A percentile compares a stretch with the other conserved stretches of the same genome.
phyloP scores from a whole-genome alignment of 148 eudicot species.

The Polygonum maritimum region DNA sequence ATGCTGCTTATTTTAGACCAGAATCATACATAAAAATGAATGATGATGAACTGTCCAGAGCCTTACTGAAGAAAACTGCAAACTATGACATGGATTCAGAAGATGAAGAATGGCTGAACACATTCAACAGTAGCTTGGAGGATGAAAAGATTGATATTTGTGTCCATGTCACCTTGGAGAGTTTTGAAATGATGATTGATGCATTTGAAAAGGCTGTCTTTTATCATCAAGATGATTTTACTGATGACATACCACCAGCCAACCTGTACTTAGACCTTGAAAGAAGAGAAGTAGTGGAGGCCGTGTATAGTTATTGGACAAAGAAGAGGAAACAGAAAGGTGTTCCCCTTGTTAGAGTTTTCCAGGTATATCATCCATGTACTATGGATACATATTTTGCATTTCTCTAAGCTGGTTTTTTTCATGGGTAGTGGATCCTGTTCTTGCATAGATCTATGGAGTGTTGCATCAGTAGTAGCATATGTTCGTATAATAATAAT shows the following conservation, averaged over 20 bases:
- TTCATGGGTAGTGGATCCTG: not conserved
- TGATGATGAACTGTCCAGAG: constrained; percentile 72
- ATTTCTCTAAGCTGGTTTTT: not conserved
- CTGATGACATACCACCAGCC: constrained; percentile 35
- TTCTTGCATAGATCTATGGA: not conserved
- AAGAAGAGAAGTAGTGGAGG: constrained; percentile 36
- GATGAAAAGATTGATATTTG: constrained; percentile 14
- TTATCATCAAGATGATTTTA: constrained; percentile 35
- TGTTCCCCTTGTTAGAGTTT: constrained; percentile 43
- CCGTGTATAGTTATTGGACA: constrained; percentile 53
- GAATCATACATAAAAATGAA: constrained; percentile 48
- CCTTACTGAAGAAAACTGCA: constrained; percentile 46
- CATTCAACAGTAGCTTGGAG: constrained; percentile 29
- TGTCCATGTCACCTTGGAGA: constrained; percentile 41
- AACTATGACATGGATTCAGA: constrained; percentile 79
- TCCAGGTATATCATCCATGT: constrained; percentile 53
- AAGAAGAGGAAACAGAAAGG: constrained; percentile 53
- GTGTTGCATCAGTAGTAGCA: not conserved
- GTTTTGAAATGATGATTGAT: constrained; percentile 71
- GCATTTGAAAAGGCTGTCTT: constrained; percentile 71
- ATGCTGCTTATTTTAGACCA: constrained; percentile 40
- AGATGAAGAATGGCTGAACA: constrained; percentile 69
- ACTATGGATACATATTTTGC: not conserved
- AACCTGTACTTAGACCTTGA: constrained; percentile 35
- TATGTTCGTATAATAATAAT: not conserved